These are phyloP conservation scores for Pseudoturritis turrita DNA, from an alignment of 345 rosid genomes.

Conservation along the genomic window DNA sequence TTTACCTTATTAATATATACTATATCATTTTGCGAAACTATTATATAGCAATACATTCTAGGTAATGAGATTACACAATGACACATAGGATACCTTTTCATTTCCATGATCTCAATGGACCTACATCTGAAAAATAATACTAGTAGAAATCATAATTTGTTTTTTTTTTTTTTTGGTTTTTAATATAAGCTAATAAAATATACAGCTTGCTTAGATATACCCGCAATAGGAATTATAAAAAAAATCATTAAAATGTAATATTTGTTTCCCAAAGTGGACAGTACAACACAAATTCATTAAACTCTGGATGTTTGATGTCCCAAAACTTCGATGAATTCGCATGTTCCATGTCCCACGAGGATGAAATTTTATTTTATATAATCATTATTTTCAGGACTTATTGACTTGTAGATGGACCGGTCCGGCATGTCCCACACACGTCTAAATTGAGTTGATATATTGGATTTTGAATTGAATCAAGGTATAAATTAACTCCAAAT, in stretches of 20 bases:
- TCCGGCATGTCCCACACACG: neutral
- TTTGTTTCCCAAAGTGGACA: neutral
- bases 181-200: neutral
- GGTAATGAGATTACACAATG: neutral
- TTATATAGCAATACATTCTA: neutral
- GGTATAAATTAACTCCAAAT: neutral
- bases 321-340: conserved; percentile 8
- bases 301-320: conserved; percentile 9
- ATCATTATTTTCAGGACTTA: neutral
- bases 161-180: neutral
- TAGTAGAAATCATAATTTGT: neutral
- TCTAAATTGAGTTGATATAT: neutral
- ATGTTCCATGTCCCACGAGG: conserved; percentile 20
- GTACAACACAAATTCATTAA: neutral
- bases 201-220: neutral
- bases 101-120: conserved; percentile 14
- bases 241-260: neutral
- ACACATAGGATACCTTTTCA: conserved; percentile 20
- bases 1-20: neutral
- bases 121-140: conserved; percentile 1
- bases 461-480: neutral
- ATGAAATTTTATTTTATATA: neutral
- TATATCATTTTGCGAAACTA: neutral
- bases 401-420: neutral
- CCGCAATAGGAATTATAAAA: neutral